Evolutionary conservation across 75 land plant genomes (phyloP).

Genomic region (Azolla pinnata): DNA sequence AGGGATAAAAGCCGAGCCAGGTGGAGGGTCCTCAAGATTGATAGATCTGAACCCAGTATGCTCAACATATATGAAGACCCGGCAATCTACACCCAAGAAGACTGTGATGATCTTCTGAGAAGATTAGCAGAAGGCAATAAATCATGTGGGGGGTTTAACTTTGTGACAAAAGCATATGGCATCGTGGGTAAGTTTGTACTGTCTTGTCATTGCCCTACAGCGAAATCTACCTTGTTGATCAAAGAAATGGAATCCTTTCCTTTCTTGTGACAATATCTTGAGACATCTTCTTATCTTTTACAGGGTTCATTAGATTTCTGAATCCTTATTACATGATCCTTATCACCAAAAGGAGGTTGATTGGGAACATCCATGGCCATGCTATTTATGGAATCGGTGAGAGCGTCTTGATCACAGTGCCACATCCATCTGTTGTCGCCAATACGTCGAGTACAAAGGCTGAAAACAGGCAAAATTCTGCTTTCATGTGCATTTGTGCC

Average conservation of each 20-base stretch:
- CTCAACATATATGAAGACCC: slow-evolving; percentile 66
- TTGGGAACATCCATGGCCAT: slow-evolving; percentile 70
- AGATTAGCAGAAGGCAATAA: slow-evolving; percentile 67
- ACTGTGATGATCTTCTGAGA: slow-evolving; percentile 44
- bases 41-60: slow-evolving; percentile 49
- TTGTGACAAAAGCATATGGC: slow-evolving; percentile 81
- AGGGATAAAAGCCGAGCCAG: slow-evolving; percentile 46
- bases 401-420: slow-evolving; percentile 44
- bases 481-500: background rate
- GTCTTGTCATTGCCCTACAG: too few relatives aligned
- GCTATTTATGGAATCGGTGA: slow-evolving; percentile 39
- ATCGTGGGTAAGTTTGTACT: slow-evolving; percentile 70
- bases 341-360: slow-evolving; percentile 51
- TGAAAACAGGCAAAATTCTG: slow-evolving; percentile 53
- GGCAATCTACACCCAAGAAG: slow-evolving; percentile 45
- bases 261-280: too few relatives aligned
- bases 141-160: slow-evolving; percentile 68
- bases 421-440: slow-evolving; percentile 36
- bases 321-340: slow-evolving; percentile 77
- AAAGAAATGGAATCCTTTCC: background rate
- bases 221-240: background rate
- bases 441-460: slow-evolving; percentile 31
- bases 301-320: slow-evolving; percentile 73
- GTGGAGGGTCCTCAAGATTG: slow-evolving; percentile 74
- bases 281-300: too few relatives aligned